Conservation (phyloP, 2,329 filamentous ascomycete species). For the Septoria linicola region DNA sequence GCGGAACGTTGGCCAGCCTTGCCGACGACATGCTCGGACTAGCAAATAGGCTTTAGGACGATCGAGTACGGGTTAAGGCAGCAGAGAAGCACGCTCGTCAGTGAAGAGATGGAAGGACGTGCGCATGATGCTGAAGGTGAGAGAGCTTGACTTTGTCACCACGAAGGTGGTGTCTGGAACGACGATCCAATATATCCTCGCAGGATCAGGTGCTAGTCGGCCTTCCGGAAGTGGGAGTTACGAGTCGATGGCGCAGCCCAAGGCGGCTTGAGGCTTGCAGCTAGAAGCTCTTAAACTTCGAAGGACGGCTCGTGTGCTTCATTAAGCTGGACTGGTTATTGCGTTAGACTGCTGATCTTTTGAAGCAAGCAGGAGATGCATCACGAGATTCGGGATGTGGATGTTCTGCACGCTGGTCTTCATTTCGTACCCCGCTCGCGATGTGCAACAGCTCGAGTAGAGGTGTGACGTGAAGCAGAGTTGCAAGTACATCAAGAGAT, state of each 20-base stretch:
- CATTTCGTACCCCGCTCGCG: slow-evolving; percentile 1
- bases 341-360: background rate
- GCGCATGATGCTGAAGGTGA: background rate
- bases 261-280: background rate
- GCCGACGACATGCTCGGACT: background rate
- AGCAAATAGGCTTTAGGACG: background rate
- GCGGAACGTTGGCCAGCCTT: background rate
- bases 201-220: background rate
- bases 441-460: background rate
- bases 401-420: background rate
- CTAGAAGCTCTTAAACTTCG: background rate
- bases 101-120: background rate
- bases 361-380: background rate
- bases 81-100: background rate
- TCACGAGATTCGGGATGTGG: background rate
- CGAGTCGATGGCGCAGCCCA: background rate
- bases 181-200: background rate
- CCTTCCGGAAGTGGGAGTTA: background rate
- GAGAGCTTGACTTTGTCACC: too few species aligned
- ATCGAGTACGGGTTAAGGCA: background rate
- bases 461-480: background rate
- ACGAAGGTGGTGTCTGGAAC: background rate
- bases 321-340: background rate
- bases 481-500: background rate
- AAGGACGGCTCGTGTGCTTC: background rate